Base-by-base conservation (phyloP, 116 monocot genomes). In the Posidonia oceanica region DNA sequence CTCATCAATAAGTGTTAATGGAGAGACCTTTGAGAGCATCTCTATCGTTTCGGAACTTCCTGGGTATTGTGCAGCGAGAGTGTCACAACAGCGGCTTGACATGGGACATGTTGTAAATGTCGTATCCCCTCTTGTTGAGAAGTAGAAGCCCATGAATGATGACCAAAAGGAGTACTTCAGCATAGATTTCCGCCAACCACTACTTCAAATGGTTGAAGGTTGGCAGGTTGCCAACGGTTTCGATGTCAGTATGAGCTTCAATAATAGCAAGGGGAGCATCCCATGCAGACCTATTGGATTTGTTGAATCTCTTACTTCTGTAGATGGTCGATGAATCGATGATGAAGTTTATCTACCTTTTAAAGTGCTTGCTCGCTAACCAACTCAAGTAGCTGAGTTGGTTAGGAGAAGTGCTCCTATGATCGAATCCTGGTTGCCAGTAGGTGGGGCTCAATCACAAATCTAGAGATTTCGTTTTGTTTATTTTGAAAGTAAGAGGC, bases 101-200 rank as follows among this genome's bases (percentile, higher is more conserved):
- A 86, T 86, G 80, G 69, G 80, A 0, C 83, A 86, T 57, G 83
- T 75, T 4, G 86, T 83, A 7, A 78, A 40, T 7, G 80, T 86
- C 5, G 69, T 86, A 0, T 71, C 72, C 20, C 77, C 75, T 3
- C 64, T 86, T 21, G 75, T 68, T 2, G 80, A 83, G 53, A 56
- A 64, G 55, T 86, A 83, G 83, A 77, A 72, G 67, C 86, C 86
- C 0, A 59, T 68, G 17, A 67, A 69, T 17, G 36, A 54, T 40
- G 75, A 70, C 22, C n/a, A 16, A 2, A 77, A 80, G 5, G 83
- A 80, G 16, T 22, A 37, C 15, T 56, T 29, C 6, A 83, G 77
- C 3, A 83, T 83, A 7, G 83, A 86, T 57, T 48, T 86, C 1
- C 62, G 22, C n/a, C 62, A 66, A 39, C 77, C 77, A 4, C 64